Evolutionary conservation across 495 filamentous ascomycete genomes (phyloP).

Genomic region (Friedmanniomyces endolithicus): DNA sequence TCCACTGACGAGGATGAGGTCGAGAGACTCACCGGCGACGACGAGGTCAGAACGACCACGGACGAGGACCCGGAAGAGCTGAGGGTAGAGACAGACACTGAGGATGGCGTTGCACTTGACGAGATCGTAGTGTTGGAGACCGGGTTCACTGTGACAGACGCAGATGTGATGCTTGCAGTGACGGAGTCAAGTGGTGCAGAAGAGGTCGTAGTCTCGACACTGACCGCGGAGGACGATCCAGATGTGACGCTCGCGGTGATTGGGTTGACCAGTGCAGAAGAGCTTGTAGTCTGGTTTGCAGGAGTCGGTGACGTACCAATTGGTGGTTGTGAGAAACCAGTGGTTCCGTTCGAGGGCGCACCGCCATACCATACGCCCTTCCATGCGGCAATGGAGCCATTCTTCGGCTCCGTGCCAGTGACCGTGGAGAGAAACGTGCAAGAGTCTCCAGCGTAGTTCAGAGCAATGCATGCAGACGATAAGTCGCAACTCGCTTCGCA

Average conservation of each 20-base stretch:
- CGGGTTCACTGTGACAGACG: not conserved
- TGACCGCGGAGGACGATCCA: not conserved
- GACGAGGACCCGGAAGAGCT: not conserved
- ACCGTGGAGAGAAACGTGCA: slow-evolving; percentile 6
- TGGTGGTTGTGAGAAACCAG: not conserved
- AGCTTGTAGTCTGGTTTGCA: not conserved
- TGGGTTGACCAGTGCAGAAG: not conserved
- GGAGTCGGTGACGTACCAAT: not conserved
- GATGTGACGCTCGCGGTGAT: not conserved
- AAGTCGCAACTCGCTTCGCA: slow-evolving; percentile 5
- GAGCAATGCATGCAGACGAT: not conserved
- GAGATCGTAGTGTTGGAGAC: not conserved
- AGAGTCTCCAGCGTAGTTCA: not conserved
- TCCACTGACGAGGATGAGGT: not conserved
- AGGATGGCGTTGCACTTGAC: not conserved
- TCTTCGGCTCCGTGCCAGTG: not conserved
- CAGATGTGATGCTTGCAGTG: not conserved
- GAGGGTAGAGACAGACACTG: not conserved
- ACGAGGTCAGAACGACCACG: not conserved
- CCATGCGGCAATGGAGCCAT: slow-evolving; percentile 10
- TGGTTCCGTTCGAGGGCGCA: not conserved
- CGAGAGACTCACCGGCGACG: no score
- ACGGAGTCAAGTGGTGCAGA: no score
- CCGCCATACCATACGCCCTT: slow-evolving; percentile 7
- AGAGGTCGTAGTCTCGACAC: not conserved